Evolutionary conservation across 805 yeast genomes (phyloP), one percentile per base, ranked within the genome.

Genomic region (Candida silvatica): DNA sequence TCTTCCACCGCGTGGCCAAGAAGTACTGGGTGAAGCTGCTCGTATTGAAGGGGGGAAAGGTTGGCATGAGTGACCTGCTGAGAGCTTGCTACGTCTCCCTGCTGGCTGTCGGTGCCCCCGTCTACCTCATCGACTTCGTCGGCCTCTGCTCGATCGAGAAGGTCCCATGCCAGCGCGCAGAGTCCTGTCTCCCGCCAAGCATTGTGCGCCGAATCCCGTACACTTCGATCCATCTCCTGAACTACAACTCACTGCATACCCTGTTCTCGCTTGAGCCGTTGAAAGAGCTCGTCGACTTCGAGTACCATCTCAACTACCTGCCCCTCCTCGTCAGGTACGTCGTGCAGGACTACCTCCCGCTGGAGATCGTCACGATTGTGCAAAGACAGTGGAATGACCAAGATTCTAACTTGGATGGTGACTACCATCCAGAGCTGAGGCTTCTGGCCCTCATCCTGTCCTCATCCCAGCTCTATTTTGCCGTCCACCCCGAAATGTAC

Each of bases 71-170:
- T 8, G 48, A 49, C 31, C 31, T 60, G 2, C 19, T 67, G 4
- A 46, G 66, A 5, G 46, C 77, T 1, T 54, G 75, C 15, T 79
- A 77, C 48, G 37, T 77, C 32, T 71, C 77, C 2, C 48, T 70
- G n/a, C 41, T 69, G 6, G 64, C 66, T 37, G 44, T 74, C 41
- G 60, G 65, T 20, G 39, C 64, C 16, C 81, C 85, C 0, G 42
- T 78, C 2, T 74, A 69, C 46, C 42, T 68, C 4, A 52, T 56
- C 36, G 82, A 77, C 47, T 51, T 74, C 14, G 46, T 74, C 17
- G 44, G 49, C 4, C 57, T 69, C 53, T 52, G 71, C 4, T 47
- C 61, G 20, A 44, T 57, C 2, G 69, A 69, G 32, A 56, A 59
- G 22, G 52, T 80, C 1, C 82, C 84, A 3, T 71, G 29, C 30